Percentiles rank a stretch among this genome's conserved stretches.
phyloP scores from a whole-genome alignment of 768 basidiomycete genomes.

The Lyophyllum decastes region DNA sequence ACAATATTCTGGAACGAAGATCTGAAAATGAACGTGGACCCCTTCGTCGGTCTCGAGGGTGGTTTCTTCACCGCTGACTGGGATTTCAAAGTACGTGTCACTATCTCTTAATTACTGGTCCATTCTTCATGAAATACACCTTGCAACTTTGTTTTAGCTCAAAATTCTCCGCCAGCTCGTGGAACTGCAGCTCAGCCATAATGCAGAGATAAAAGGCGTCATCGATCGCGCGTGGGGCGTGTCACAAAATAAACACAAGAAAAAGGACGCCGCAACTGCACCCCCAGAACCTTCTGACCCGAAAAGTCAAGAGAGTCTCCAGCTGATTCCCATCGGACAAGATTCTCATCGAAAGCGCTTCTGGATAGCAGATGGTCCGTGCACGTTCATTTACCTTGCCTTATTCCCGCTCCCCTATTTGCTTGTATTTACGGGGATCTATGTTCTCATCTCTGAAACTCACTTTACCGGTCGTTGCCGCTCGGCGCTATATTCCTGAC shows the following conservation, averaged over 20 bases:
- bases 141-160: slow-evolving; percentile 49
- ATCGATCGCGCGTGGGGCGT: slow-evolving; percentile 90
- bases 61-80: slow-evolving; percentile 82
- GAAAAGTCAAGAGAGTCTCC: slow-evolving; percentile 65
- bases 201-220: slow-evolving; percentile 62
- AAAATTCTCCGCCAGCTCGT: slow-evolving; percentile 83
- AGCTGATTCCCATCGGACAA: slow-evolving; percentile 74
- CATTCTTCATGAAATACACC: slow-evolving; percentile 15
- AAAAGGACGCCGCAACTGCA: slow-evolving; percentile 59
- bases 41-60: slow-evolving; percentile 63
- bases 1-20: slow-evolving; percentile 83
- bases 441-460: slow-evolving; percentile 45
- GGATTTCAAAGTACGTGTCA: slow-evolving; percentile 72
- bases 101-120: slow-evolving; percentile 6
- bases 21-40: slow-evolving; percentile 66
- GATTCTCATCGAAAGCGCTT: slow-evolving; percentile 76
- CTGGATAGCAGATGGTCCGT: slow-evolving; percentile 91
- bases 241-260: slow-evolving; percentile 83
- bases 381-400: slow-evolving; percentile 32
- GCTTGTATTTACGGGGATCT: slow-evolving; percentile 66
- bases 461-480: slow-evolving; percentile 38
- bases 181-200: slow-evolving; percentile 78
- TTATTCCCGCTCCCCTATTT: slow-evolving; percentile 53
- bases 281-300: slow-evolving; percentile 62
- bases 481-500: slow-evolving; percentile 29